Conservation (phyloP, 768 basidiomycete genomes). For the Mycena alexandri region DNA sequence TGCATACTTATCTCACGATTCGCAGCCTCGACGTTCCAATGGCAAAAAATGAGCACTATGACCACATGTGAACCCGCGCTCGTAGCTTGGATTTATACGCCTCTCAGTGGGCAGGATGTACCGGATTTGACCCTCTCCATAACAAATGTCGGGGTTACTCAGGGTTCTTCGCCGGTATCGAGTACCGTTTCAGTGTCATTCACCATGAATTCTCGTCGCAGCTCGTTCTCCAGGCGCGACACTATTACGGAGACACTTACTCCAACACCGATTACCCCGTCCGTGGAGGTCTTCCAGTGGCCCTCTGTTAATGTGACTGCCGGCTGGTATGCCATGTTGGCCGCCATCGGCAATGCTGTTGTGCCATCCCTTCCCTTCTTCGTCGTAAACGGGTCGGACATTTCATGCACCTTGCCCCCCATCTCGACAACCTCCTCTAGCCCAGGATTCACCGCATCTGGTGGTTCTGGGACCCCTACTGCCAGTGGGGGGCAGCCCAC, state of each 20-base stretch:
- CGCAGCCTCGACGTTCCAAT: slow-evolving; percentile 33
- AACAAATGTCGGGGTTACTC: slow-evolving; percentile 25
- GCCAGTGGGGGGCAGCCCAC: slow-evolving; percentile 22
- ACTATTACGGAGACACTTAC: not conserved
- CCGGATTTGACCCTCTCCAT: slow-evolving; percentile 10
- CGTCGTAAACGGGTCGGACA: slow-evolving; percentile 47
- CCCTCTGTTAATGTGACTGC: slow-evolving; percentile 56
- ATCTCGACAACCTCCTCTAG: slow-evolving; percentile 25
- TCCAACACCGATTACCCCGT: slow-evolving; percentile 43
- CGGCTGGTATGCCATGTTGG: slow-evolving; percentile 62
- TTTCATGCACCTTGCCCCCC: slow-evolving; percentile 50
- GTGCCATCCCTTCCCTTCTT: slow-evolving; percentile 45
- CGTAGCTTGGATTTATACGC: slow-evolving; percentile 44
- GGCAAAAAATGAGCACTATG: slow-evolving; percentile 46
- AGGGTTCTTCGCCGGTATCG: slow-evolving; percentile 8
- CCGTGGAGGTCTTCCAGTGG: slow-evolving; percentile 54
- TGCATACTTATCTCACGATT: slow-evolving; percentile 29
- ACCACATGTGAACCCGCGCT: slow-evolving; percentile 49
- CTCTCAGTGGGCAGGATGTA: not conserved
- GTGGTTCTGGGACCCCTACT: slow-evolving; percentile 10
- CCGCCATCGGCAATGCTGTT: slow-evolving; percentile 42
- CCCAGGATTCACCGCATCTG: slow-evolving; percentile 19
- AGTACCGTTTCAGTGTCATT: slow-evolving; percentile 7
- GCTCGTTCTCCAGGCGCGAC: slow-evolving; percentile 8
- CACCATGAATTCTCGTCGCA: not conserved